phyloP scores from a whole-genome alignment of 441 rosid genomes.

The Eutrema salsugineum region DNA sequence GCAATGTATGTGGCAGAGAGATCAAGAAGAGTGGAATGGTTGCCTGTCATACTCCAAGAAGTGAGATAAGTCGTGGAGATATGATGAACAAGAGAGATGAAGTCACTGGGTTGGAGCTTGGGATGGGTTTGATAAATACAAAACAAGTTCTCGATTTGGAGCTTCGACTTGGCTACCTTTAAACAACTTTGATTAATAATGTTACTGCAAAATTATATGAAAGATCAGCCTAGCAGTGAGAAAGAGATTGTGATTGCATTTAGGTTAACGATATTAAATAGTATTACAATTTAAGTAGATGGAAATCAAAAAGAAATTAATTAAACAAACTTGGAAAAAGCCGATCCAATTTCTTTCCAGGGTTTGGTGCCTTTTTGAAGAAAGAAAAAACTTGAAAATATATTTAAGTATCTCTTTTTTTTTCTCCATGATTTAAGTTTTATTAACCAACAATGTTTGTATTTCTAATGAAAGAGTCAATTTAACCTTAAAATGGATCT shows the following conservation, averaged over 20 bases:
- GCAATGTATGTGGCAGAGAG: conserved; percentile 23
- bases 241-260: conserved; percentile 22
- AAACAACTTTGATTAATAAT: neutral
- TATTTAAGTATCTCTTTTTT: neutral
- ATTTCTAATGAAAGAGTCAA: neutral
- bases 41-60: conserved; percentile 12
- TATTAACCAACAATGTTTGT: neutral
- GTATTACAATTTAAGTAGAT: neutral
- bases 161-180: conserved; percentile 38
- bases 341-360: neutral
- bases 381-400: neutral
- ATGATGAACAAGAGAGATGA: conserved; percentile 27
- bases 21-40: conserved; percentile 19
- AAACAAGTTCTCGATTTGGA: conserved; percentile 48
- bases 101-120: conserved; percentile 25
- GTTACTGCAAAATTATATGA: neutral
- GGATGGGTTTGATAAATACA: conserved; percentile 20
- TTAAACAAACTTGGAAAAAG: neutral
- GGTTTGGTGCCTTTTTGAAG: neutral
- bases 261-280: conserved; percentile 15
- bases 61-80: conserved; percentile 21
- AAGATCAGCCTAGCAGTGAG: conserved; percentile 12
- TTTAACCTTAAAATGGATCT: neutral
- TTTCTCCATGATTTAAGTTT: neutral
- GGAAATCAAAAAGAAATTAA: neutral